Evolutionary conservation across 2,329 filamentous ascomycete species (phyloP), one percentile per base, ranked within the genome.

Genomic region (Aspergillus luchuensis): DNA sequence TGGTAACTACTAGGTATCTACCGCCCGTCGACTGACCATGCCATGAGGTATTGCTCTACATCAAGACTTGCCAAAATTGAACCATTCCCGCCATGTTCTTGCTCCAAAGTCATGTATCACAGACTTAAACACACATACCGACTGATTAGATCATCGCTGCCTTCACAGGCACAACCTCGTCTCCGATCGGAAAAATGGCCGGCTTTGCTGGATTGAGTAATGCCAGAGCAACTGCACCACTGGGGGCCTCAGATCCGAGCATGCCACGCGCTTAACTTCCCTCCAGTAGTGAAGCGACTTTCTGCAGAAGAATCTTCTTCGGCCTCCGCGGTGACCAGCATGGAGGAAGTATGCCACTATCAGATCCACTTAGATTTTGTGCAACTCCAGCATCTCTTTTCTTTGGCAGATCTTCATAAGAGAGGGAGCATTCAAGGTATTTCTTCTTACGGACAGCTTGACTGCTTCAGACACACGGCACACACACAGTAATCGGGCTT

Each of bases 181-280:
- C n/a, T 43, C 52, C 52, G 41, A 58, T 61, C 56, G 62, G 59
- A 57, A 56, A 39, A 56, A 60, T 17, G 17, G 19, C 11, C 57
- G 58, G 54, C 21, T 50, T 52, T 38, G 23, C 61, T 55, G 13
- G 28, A 60, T 61, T 8, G 21, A 48, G 61, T 17, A 58, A 55
- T 52, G 28, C 57, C 49, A 54, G 23, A 28, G 47, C 33, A 30
- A 58, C 39, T 43, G 41, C n/a, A 45, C 33, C 1, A 36, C 10
- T 36, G 33, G 33, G 2, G 33, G 45, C 39, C n/a, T 55, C 23
- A 36, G 33, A 30, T 41, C 50, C 41, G 45, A 21, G 28, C 59
- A 58, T 61, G 47, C 59, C 59, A 61, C 28, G 53, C 53, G 41
- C 53, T 56, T 56, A 56, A 55, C 41, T 45, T 15, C 8, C 2